Evolutionary conservation across 163 green algal species (phyloP).

Genomic region (Chloromonas sp.): DNA sequence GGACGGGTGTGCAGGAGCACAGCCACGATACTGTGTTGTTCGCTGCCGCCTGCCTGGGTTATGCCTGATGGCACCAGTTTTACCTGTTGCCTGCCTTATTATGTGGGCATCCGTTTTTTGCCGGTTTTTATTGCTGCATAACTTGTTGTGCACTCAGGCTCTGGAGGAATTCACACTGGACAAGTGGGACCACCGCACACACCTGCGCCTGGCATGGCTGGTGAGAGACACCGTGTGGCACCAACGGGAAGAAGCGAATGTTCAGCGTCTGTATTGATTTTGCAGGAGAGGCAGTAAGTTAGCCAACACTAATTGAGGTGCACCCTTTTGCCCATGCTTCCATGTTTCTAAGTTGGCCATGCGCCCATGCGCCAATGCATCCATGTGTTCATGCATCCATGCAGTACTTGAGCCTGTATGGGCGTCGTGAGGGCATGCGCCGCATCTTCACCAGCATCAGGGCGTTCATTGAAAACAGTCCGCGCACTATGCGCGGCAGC

Average conservation of each 20-base stretch:
- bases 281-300: no score
- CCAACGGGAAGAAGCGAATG: background rate
- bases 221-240: constrained; percentile 2
- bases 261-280: background rate
- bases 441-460: constrained; percentile 29
- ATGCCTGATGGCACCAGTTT: no score
- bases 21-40: no score
- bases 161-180: constrained; percentile 20
- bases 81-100: no score
- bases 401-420: constrained; percentile 17
- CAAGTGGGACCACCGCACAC: constrained; percentile 23
- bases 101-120: no score
- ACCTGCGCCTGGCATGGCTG: constrained; percentile 30
- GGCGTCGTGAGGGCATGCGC: constrained; percentile 19
- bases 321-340: no score
- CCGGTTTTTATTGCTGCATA: no score
- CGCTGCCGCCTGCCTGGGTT: no score
- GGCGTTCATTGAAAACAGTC: constrained; percentile 23
- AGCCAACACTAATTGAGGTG: no score
- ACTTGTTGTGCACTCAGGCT: constrained; percentile 1
- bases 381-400: background rate
- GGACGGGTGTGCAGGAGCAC: no score
- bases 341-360: no score
- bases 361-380: no score
- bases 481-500: constrained; percentile 4